Percentiles rank a stretch among this genome's conserved stretches.
These are phyloP conservation scores for Syzygium oleosum DNA, from an alignment of 345 rosid species.

Conservation along the genomic window DNA sequence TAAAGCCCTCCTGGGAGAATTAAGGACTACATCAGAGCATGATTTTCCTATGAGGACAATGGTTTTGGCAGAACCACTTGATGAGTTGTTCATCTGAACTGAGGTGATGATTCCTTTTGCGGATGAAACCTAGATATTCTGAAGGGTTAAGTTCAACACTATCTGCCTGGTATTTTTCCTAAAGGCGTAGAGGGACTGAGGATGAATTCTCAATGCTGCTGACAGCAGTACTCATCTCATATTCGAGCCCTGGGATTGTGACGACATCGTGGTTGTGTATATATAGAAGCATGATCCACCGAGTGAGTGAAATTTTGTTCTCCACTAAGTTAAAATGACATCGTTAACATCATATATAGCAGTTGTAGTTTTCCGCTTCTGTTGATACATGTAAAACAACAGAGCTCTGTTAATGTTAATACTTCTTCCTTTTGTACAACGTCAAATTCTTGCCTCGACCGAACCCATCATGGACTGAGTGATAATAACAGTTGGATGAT, in stretches of 20 bases:
- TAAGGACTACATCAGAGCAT: not conserved
- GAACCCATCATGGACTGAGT: not conserved
- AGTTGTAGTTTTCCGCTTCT: not conserved
- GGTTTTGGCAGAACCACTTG: not conserved
- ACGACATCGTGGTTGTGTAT: not conserved
- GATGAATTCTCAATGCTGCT: not conserved
- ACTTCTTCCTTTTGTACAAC: not conserved
- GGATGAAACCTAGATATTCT: not conserved
- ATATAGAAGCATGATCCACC: not conserved
- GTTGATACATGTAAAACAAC: not conserved
- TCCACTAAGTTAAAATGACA: not conserved
- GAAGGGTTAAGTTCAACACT: not conserved
- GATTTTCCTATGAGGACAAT: not conserved
- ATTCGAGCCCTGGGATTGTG: not conserved
- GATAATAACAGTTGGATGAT: not conserved
- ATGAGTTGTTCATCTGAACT: not conserved
- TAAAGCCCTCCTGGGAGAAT: slow-evolving; percentile 7
- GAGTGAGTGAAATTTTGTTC: not conserved
- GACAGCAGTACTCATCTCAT: not conserved
- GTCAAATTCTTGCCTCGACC: not conserved
- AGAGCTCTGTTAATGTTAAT: not conserved
- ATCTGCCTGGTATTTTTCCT: not conserved
- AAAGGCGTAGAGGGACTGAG: not conserved
- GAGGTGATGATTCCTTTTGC: not conserved
- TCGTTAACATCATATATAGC: not conserved